These are phyloP conservation scores for Zoysia matrella DNA, from an alignment of 202 grass and related monocot species.

Conservation along the genomic window DNA sequence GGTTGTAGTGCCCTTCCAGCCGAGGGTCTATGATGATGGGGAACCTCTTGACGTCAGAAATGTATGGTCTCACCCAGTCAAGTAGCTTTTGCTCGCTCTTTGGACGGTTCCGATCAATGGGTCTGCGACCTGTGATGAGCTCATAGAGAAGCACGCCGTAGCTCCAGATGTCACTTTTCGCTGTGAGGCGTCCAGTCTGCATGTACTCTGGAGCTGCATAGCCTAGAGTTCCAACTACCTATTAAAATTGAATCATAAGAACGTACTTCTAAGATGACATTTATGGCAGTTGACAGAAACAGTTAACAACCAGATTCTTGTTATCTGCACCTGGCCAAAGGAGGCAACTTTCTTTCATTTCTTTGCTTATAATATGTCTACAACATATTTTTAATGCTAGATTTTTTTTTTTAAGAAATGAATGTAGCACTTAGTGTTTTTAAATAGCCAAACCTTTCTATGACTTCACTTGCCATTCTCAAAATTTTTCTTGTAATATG, in stretches of 20 bases:
- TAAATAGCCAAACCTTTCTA: no score
- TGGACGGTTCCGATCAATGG: slow-evolving; percentile 84
- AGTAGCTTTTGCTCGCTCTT: slow-evolving; percentile 91
- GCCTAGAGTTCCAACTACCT: slow-evolving; percentile 91
- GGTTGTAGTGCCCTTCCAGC: slow-evolving; percentile 70
- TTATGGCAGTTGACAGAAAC: not conserved
- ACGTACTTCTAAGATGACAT: slow-evolving; percentile 1
- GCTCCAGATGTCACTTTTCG: slow-evolving; percentile 93
- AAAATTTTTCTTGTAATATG: not conserved
- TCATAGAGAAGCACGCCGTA: slow-evolving; percentile 96
- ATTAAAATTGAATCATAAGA: slow-evolving; percentile 22
- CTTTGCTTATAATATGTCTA: not conserved
- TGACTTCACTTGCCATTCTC: no score
- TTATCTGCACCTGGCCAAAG: slow-evolving; percentile 20
- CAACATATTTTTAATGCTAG: not conserved
- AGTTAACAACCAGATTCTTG: slow-evolving; percentile 11
- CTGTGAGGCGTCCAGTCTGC: slow-evolving; percentile 87
- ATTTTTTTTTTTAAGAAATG: not conserved
- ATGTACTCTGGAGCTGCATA: slow-evolving; percentile 97
- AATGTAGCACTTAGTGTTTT: no score
- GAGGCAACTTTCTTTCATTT: not conserved
- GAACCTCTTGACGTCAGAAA: slow-evolving; percentile 64
- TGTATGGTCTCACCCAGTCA: slow-evolving; percentile 94
- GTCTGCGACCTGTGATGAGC: slow-evolving; percentile 82
- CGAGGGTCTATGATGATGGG: slow-evolving; percentile 84